Base-by-base conservation (phyloP, 805 yeast species). In the Starmerella tilneyi region DNA sequence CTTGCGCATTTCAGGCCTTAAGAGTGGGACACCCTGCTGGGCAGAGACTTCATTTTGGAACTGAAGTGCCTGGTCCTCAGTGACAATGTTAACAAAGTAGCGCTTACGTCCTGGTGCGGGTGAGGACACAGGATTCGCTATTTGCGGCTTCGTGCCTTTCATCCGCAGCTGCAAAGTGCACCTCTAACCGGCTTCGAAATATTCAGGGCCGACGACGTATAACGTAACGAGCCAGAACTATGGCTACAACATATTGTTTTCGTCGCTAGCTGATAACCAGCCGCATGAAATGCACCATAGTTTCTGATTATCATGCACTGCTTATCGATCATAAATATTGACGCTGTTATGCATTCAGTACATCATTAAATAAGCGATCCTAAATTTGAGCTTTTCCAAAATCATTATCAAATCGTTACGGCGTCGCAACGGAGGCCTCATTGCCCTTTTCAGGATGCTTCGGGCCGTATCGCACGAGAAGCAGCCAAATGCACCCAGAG, bases 381-480 rank as follows among this genome's bases (percentile, higher is more conserved):
- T 24, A 24, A 24, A 24, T 24, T 8, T 8, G 27, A n/a, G n/a
- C n/a, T n/a, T n/a, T n/a, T n/a, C n/a, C n/a, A 24, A 24, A 24
- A 24, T 9, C 27, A 24, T 24, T 11, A 24, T 24, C 27, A 29
- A 29, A 13, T 29, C 33, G 8, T 29, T 9, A 12, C 22, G 9
- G 16, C 7, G 24, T 20, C 24, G n/a, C 12, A 20, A 21, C n/a
- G 5, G 19, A 21, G 38, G 8, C 12, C 27, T 7, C n/a, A 9
- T 9, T 19, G 17, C n/a, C 30, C 9, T 9, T 3, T 9, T 44
- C 30, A 5, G 15, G 5, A 6, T 44, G 33, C 12, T 24, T 40
- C 3, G 50, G 53, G 4, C 53, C 54, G 32, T 45, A 44, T 3
- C 35, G 42, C 5, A 29, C 7, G 7, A 50, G 42, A n/a, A 45